Base-by-base conservation (phyloP, 2,329 filamentous ascomycete genomes). In the Chalaropsis thielavioides region DNA sequence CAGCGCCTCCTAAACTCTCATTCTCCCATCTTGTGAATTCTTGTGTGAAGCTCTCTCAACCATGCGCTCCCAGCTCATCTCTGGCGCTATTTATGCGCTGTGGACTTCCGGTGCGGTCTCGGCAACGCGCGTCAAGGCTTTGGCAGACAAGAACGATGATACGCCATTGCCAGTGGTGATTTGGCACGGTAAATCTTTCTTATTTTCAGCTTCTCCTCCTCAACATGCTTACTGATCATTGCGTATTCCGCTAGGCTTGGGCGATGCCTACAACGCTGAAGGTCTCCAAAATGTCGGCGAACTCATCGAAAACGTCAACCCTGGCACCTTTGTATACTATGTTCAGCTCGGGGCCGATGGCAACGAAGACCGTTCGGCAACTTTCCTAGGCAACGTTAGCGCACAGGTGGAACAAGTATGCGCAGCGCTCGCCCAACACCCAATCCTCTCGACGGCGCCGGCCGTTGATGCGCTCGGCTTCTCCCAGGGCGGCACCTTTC, bases 401-500 rank as follows among this genome's bases (percentile, higher is more conserved):
- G 78, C 81, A 61, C 92, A 97, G 76, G 74, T 97, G 66, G 81
- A 81, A 46, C 73, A 80, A 68, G 90, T 95, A 62, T 97, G 94
- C 81, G 78, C 77, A n/a, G 84, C 87, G 70, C 82, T 97, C 51
- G 81, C 87, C 66, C 73, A 80, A 0, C 83, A 96, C 72, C 87
- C 87, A 0, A 89, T 95, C 73, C 83, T 96, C 17, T 87, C 87
- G 65, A 89, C 87, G 6, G 89, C 89, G 0, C 88, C 89, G 0
- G 90, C 87, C 68, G 81, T 96, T 72, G 94, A 97, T 75, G 92
- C 92, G 41, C 77, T 99, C 43, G 94, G 94, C 35, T 96, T 99
- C 79, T 94, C 89, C 15, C 94, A 99, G 75, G 94, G 94, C 68
- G 94, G 94, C 1, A 90, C 96, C 74, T 96, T 99, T 77, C 82